Evolutionary conservation across 2,329 filamentous ascomycete genomes (phyloP), one percentile per base, ranked within the genome.

Genomic region (Arthroderma uncinatum): DNA sequence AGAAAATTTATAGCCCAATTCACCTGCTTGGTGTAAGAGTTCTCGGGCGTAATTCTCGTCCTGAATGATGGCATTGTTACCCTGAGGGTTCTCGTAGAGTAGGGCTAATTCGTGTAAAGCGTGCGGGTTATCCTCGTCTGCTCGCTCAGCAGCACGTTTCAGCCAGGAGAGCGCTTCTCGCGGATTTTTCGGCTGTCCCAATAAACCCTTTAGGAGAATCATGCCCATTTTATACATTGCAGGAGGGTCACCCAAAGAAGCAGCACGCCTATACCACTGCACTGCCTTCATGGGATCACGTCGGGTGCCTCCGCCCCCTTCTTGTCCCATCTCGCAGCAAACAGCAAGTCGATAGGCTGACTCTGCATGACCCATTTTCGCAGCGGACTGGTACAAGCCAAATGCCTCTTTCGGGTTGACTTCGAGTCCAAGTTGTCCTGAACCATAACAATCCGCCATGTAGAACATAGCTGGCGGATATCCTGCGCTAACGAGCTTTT

Each of bases 151-250:
- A 1, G 93, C 93, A 47, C 91, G 83, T 75, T 95, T 95, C 55
- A 98, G 79, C 91, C 93, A 97, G 21, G 83, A 84, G 23, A 96
- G 82, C 16, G 90, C 91, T 73, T 97, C 93, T 44, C 86, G 81
- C 2, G 89, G 82, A 67, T 94, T 95, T 67, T 79, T 83, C 23
- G 79, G 81, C 68, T 97, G 91, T 2, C 91, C 91, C n/a, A 98
- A 80, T 28, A 97, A 78, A 9, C 92, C 93, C 71, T 97, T 97
- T 56, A 97, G 81, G 60, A 89, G 76, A 63, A 98, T 95, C 85
- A 96, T 95, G 58, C 93, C 93, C 73, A 97, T 84, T 73, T 98
- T 98, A 76, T 96, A 98, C 89, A 97, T 95, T 30, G 91, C 93
- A 0, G 92, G 87, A 1, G 87, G 86, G 67, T 98, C 92, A 2